These are phyloP conservation scores for Brachypodium distachyon DNA, from an alignment of 202 grass and related monocot genomes.

Conservation along the genomic window DNA sequence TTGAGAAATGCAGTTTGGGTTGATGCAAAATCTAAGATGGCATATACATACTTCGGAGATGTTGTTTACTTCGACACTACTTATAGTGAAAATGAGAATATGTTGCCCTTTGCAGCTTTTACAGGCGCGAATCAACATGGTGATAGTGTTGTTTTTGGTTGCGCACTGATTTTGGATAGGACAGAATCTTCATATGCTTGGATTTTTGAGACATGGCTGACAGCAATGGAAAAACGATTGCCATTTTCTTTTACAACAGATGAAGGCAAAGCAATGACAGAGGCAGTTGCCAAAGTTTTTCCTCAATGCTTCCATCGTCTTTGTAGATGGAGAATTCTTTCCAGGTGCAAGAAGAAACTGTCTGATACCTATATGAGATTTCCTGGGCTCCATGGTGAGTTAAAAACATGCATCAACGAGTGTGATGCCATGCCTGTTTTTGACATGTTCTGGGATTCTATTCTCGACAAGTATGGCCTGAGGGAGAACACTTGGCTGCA, in stretches of 20 bases:
- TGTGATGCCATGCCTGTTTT: constrained; percentile 52
- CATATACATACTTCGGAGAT: constrained; percentile 84
- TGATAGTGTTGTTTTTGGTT: constrained; percentile 75
- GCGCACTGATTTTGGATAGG: constrained; percentile 76
- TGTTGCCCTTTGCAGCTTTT: constrained; percentile 76
- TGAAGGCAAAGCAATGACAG: too few relatives aligned
- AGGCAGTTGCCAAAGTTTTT: constrained; percentile 67
- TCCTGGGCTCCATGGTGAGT: constrained; percentile 62
- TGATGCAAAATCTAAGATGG: constrained; percentile 83
- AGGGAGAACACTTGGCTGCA: constrained; percentile 73
- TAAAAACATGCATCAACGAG: constrained; percentile 69
- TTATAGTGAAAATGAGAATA: constrained; percentile 67
- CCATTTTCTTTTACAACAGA: too few relatives aligned
- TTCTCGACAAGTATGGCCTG: constrained; percentile 76
- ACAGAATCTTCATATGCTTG: constrained; percentile 63
- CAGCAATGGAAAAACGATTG: too few relatives aligned
- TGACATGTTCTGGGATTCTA: constrained; percentile 73
- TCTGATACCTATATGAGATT: constrained; percentile 60
- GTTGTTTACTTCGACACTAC: constrained; percentile 80
- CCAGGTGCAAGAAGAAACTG: constrained; percentile 87
- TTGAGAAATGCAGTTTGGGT: constrained; percentile 80
- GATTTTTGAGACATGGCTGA: too few relatives aligned
- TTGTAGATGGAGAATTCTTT: constrained; percentile 87
- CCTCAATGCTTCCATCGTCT: constrained; percentile 75
- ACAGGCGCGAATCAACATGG: constrained; percentile 80